Conservation (phyloP, 371 early-diverging fungal genomes). For the Conidiobolus incongruus region DNA sequence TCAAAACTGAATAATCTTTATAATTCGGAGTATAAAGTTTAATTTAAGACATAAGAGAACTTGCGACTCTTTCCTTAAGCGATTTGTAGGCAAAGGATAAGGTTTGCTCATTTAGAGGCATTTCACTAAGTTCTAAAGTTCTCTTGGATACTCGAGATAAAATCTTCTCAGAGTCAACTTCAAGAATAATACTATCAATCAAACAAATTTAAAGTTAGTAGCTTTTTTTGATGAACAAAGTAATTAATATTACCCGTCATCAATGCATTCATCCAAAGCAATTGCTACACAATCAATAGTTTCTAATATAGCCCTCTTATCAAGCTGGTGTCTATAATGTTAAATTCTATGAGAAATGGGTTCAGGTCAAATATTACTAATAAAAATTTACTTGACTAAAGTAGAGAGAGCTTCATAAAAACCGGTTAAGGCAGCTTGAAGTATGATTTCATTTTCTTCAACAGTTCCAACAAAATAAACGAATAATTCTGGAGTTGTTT, state of each 20-base stretch:
- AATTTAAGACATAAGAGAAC: conserved; percentile 39
- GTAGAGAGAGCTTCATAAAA: conserved; percentile 68
- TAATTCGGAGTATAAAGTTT: no score
- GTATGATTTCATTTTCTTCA: conserved; percentile 87
- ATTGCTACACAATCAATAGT: conserved; percentile 76
- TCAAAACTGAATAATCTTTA: no score
- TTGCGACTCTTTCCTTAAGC: conserved; percentile 70
- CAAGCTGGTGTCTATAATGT: conserved; percentile 76
- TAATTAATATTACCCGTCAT: conserved; percentile 58
- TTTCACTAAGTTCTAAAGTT: conserved; percentile 45
- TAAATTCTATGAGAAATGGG: conserved; percentile 5
- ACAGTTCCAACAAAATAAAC: conserved; percentile 76
- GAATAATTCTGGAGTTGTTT: conserved; percentile 60
- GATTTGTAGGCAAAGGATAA: conserved; percentile 72
- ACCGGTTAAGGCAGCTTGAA: conserved; percentile 48
- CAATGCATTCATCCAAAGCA: conserved; percentile 85
- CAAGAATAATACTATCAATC: conserved; percentile 43
- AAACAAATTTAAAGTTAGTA: background rate
- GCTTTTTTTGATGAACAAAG: no score
- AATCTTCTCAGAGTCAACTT: conserved; percentile 72
- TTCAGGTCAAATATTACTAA: no score
- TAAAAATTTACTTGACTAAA: conserved; percentile 39
- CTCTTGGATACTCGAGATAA: conserved; percentile 80
- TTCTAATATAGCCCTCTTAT: conserved; percentile 75
- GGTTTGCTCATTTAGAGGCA: conserved; percentile 79